Evolutionary conservation across 176 grass and related monocot genomes (phyloP), one percentile per base, ranked within the genome.

Genomic region (Chloris gayana): DNA sequence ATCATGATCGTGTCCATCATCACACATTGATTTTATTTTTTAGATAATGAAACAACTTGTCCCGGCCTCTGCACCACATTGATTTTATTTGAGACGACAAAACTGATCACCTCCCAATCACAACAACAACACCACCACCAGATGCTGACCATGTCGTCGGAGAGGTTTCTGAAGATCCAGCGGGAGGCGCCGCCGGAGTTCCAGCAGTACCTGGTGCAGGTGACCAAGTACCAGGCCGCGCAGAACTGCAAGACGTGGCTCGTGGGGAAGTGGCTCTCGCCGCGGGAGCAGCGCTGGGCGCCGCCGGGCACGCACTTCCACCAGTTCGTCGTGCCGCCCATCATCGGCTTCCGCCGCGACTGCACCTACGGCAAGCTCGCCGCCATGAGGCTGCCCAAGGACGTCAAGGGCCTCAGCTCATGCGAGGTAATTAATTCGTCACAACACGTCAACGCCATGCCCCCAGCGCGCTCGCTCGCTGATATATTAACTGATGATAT

Each of bases 321-420:
- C 85, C 94, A 97, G 80, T 97, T 97, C 79, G 94, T 94, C 18
- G 91, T 97, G 67, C 94, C 94, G 22, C 91, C 91, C 9, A 85
- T 97, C 78, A 94, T 97, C 45, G 74, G 80, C 6, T 97, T 90
- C 88, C 84, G 94, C 22, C 74, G 87, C 3, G 94, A 94, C 89
- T 97, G 94, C 89, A 92, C 87, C 53, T 97, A 94, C 69, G 89
- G 91, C 58, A 94, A 88, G 72, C 82, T 90, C 35, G 94, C 94
- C 8, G 94, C 94, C 33, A 94, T 97, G 94, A 64, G 87, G 59
- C 91, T 97, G 13, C 94, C 94, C 45, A 92, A 94, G 79, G 94
- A 97, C 79, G 85, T 94, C 24, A 75, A 71, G 53, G 94, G 94
- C 1, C 80, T 94, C 4, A 69, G 89, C 41, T 75, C 41, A 14